Evolutionary conservation across 495 filamentous ascomycete genomes (phyloP), one percentile per base, ranked within the genome.

Genomic region (Amniculicola lignicola): DNA sequence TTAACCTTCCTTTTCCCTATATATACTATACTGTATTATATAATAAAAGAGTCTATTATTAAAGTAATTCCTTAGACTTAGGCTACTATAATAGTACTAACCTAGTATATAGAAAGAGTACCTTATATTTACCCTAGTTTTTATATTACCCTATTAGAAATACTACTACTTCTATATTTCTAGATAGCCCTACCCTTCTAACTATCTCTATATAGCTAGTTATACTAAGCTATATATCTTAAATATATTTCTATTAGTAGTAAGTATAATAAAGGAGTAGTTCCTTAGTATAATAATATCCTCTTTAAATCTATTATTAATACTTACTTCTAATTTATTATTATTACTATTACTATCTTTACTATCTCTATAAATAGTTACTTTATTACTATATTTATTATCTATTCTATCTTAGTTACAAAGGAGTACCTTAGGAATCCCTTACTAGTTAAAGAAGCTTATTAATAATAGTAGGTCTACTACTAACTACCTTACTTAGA

Each of bases 151-250:
- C 74, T 4, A 45, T 68, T 12, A 75, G 78, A 51, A 79, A 72
- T 23, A 48, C 68, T 6, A 43, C 27, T 67, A 36, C 42, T 67
- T 71, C 67, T 66, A 77, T n/a, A 31, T 62, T 49, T 79, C 72
- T 23, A 69, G 48, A 42, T 75, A 27, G 18, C 55, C 61, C 3
- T 72, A 23, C 0, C 54, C 53, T 46, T 72, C 52, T 7, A 80
- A 61, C 77, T 75, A 80, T 16, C 61, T 66, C 49, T 67, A 59
- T 16, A 61, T 76, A 1, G 70, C 67, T 21, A 77, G 51, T 59
- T 79, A 72, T n/a, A 80, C 75, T 0, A 81, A 67, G 39, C 51
- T 31, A 63, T 80, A 72, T 69, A n/a, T n/a, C n/a, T n/a, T n/a
- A n/a, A n/a, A n/a, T n/a, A n/a, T n/a, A n/a, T n/a, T n/a, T n/a